Evolutionary conservation across 805 yeast genomes (phyloP), one percentile per base, ranked within the genome.

Genomic region (Candida verbasci): DNA sequence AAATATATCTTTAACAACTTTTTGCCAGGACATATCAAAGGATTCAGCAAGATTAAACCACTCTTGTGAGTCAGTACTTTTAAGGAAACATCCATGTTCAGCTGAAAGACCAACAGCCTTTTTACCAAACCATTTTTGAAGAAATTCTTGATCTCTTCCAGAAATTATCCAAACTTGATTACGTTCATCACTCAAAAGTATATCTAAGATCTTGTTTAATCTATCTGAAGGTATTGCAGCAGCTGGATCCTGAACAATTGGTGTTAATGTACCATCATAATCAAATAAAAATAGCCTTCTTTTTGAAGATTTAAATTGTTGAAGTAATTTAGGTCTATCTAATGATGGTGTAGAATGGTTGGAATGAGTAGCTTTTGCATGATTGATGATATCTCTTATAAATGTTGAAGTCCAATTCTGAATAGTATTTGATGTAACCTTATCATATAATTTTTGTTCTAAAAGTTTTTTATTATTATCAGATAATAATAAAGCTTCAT

Each of bases 211-310:
- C 7, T 68, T 59, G 37, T 76, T 69, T 30, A 93, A 67, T 46
- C 82, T 72, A 3, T 81, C 79, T 1, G 95, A 80, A 3, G 99
- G 98, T 28, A 93, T 84, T 0, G 98, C 98, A 0, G 97, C 97
- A n/a, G 91, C 87, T 2, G 99, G 99, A 49, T 93, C 97, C 26
- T 79, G 75, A 3, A 93, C 98, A 53, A 93, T 93, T 10, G 97
- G 97, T 0, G 98, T 87, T 47, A 93, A 69, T 1, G 99, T 93
- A 20, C 99, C 99, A 56, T 93, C 99, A 56, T 93, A 93, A 62
- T 93, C 99, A 62, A 93, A 89, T 49, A 93, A 59, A 49, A 93
- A 87, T 40, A 93, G 62, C 43, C 97, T 73, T 48, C 83, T 73
- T 23, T 74, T 43, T 0, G 96, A 78, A 16, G 56, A 46, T 31